phyloP scores from a whole-genome alignment of 2,329 filamentous ascomycete genomes.

The Claviceps citrina region DNA sequence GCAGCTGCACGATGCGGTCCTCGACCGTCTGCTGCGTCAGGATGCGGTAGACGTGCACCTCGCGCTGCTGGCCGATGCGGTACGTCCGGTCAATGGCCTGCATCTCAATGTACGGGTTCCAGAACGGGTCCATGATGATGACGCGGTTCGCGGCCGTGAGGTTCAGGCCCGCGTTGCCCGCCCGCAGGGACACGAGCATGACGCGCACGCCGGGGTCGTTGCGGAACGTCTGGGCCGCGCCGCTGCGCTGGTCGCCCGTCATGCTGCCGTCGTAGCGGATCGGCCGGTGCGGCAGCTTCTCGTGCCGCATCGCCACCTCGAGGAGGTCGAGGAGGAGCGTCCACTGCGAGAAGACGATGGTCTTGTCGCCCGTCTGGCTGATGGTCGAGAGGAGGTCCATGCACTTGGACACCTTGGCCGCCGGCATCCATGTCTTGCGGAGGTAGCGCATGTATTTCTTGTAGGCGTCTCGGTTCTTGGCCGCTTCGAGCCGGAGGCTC shows the following conservation, averaged over 20 bases:
- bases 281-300: constrained; percentile 42
- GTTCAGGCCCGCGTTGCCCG: constrained; percentile 75
- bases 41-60: constrained; percentile 68
- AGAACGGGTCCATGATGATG: constrained; percentile 84
- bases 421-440: constrained; percentile 53
- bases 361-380: constrained; percentile 46
- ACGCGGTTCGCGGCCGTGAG: constrained; percentile 70
- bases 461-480: constrained; percentile 48
- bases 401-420: constrained; percentile 70
- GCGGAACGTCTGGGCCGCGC: constrained; percentile 50
- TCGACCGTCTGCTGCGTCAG: constrained; percentile 68
- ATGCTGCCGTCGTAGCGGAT: constrained; percentile 72
- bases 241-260: constrained; percentile 51
- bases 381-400: constrained; percentile 58
- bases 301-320: constrained; percentile 54
- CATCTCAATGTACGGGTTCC: constrained; percentile 87
- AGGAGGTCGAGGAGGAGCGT: constrained; percentile 59
- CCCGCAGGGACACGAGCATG: constrained; percentile 67
- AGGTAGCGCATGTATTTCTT: constrained; percentile 55
- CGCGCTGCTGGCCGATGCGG: constrained; percentile 62
- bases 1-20: constrained; percentile 66
- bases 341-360: constrained; percentile 67
- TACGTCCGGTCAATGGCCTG: constrained; percentile 84
- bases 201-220: constrained; percentile 50
- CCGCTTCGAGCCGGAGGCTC: constrained; percentile 48